Evolutionary conservation across 306 rosid species (phyloP), one percentile per base, ranked within the genome.

Genomic region (Sechiopsis laciniata): DNA sequence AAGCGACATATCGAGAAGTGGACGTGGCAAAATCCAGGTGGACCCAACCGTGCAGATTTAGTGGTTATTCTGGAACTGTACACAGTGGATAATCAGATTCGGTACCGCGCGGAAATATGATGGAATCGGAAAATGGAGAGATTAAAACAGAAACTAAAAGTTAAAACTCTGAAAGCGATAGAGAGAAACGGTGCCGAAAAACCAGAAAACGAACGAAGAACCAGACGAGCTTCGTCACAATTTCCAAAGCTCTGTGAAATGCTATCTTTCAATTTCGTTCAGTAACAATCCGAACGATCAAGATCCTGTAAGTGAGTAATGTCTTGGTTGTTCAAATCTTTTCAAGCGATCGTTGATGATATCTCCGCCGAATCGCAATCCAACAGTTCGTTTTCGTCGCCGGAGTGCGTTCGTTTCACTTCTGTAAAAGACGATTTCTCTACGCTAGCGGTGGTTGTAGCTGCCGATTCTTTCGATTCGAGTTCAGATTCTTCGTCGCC

Each of bases 241-340:
- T 50, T 76, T 57, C 37, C 48, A 14, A 68, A 40, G 60, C 24
- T 55, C 52, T 40, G 12, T 45, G 8, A 2, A 26, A 72, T 72
- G 76, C 29, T n/a, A 37, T 66, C n/a, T 67, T 69, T 60, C 58
- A 45, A 76, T 46, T 67, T 52, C 50, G 4, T 57, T 40, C 40
- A 2, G 0, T 75, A 60, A 21, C 50, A 26, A 55, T 19, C 15
- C 20, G n/a, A n/a, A n/a, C 59, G 58, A 62, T 19, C 46, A 10
- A 26, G 14, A 62, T n/a, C 20, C 5, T 17, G n/a, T 45, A 13
- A 50, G 5, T 0, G 20, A 32, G 37, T 26, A 3, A 94, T 94
- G 99, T 85, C 99, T 76, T 87, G 97, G 99, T 77, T 94, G 59
- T 84, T 94, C 82, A 83, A 84, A 72, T 65, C 97, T 2, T 62